Conservation (phyloP, 2,329 filamentous ascomycete genomes). For the Paraconiothyrium sp. region DNA sequence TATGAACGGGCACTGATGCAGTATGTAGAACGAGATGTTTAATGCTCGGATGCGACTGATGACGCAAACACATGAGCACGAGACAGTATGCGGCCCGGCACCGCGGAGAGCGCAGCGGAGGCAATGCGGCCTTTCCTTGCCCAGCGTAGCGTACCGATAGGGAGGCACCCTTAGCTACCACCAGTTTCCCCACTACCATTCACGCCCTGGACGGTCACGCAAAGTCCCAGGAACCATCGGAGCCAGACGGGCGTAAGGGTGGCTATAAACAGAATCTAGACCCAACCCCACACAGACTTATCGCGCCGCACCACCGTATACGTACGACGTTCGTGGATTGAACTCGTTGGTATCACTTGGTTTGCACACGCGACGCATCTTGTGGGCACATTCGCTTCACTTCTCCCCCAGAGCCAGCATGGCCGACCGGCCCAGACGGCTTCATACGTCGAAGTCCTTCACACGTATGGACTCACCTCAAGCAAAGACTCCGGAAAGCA, state of each 20-base stretch:
- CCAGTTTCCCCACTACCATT: slow-evolving; percentile 3
- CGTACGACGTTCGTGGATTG: slow-evolving; percentile 47
- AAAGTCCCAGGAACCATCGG: neutral
- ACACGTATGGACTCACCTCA: slow-evolving; percentile 56
- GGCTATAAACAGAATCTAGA: slow-evolving; percentile 9
- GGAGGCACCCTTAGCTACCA: neutral
- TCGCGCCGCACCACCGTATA: slow-evolving; percentile 39
- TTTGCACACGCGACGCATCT: slow-evolving; percentile 32
- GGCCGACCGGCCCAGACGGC: slow-evolving; percentile 44
- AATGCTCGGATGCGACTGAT: neutral
- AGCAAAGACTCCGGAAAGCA: slow-evolving; percentile 53
- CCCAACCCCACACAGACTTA: slow-evolving; percentile 23
- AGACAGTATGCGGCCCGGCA: neutral
- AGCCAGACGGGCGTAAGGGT: neutral
- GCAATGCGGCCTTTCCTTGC: slow-evolving; percentile 9
- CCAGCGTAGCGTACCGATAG: slow-evolving; percentile 13
- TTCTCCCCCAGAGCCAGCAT: slow-evolving; percentile 29
- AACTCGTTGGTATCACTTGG: slow-evolving; percentile 33
- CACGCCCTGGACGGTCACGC: neutral
- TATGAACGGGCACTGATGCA: neutral
- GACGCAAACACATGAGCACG: slow-evolving; percentile 3
- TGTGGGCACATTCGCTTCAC: slow-evolving; percentile 18
- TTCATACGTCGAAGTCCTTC: slow-evolving; percentile 59
- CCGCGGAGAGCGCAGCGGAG: neutral
- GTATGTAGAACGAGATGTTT: neutral